These are phyloP conservation scores for Tylopilus intermedius DNA, from an alignment of 768 basidiomycete genomes.

Conservation along the genomic window DNA sequence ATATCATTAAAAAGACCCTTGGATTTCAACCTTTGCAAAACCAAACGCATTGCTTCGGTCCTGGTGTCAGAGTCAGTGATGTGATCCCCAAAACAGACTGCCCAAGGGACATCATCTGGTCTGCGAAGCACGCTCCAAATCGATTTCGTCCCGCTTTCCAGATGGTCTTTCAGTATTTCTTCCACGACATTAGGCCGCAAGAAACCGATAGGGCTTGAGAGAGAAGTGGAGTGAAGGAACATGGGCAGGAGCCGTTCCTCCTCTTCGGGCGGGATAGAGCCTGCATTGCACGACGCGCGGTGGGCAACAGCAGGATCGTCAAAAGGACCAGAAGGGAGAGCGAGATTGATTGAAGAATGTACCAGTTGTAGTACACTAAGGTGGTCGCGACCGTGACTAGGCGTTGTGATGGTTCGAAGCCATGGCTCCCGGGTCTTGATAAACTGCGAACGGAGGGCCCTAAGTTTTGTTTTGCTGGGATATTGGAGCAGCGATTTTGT, in stretches of 20 bases:
- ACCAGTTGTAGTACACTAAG: conserved; percentile 21
- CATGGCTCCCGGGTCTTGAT: background rate
- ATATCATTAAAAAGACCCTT: conserved; percentile 18
- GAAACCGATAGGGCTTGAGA: conserved; percentile 18
- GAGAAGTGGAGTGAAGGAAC: conserved; percentile 12
- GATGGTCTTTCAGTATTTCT: conserved; percentile 11
- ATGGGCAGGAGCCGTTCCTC: conserved; percentile 22
- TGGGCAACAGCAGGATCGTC: conserved; percentile 7
- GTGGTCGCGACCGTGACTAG: background rate
- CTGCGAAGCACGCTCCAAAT: conserved; percentile 19
- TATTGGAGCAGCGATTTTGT: background rate
- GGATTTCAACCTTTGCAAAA: conserved; percentile 16
- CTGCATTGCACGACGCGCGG: conserved; percentile 20
- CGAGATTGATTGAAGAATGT: conserved; percentile 23
- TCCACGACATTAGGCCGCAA: conserved; percentile 12
- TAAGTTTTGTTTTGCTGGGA: background rate
- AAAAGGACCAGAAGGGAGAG: conserved; percentile 24
- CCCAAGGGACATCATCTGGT: conserved; percentile 16
- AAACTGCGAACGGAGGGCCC: background rate
- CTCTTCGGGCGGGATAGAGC: conserved; percentile 2
- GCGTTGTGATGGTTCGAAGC: conserved; percentile 1
- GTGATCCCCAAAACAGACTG: conserved; percentile 17
- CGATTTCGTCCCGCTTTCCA: conserved; percentile 3
- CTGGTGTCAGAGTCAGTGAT: conserved; percentile 13
- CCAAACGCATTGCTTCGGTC: conserved; percentile 8